Percentiles rank a stretch among this genome's conserved stretches.
phyloP scores from a whole-genome alignment of 768 basidiomycete genomes.

The Amanita subjunquillea region DNA sequence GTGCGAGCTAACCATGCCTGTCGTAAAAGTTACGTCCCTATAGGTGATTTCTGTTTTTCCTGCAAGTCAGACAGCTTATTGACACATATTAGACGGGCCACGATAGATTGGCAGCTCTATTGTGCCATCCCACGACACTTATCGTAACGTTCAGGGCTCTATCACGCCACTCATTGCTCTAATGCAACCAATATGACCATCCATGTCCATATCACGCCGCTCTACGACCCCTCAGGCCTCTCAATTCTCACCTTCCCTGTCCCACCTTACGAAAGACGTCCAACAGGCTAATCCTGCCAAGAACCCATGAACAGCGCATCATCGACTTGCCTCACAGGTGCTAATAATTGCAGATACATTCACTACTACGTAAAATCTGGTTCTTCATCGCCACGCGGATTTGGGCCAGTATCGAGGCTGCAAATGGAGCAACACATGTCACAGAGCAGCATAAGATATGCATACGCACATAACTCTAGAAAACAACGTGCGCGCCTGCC shows the following conservation, averaged over 20 bases:
- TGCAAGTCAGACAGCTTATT: neutral
- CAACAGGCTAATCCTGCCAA: neutral
- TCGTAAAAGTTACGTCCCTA: neutral
- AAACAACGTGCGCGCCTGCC: neutral
- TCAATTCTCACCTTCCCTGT: constrained; percentile 1
- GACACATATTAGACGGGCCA: neutral
- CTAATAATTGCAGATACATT: neutral
- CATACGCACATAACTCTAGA: neutral
- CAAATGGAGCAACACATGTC: neutral
- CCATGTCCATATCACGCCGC: constrained; percentile 1
- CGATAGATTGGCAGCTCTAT: neutral
- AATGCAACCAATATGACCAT: constrained; percentile 4
- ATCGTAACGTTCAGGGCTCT: neutral
- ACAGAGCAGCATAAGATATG: neutral
- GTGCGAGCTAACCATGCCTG: neutral
- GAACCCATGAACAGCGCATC: neutral
- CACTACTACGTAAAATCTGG: constrained; percentile 2
- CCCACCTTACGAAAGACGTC: neutral
- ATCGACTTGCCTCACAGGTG: neutral
- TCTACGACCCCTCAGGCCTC: neutral
- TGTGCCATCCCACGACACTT: neutral
- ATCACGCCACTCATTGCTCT: neutral
- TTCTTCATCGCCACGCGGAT: neutral
- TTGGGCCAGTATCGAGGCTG: neutral
- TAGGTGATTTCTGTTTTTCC: neutral